Conservation (phyloP, 139 green algal species). For the Nannochloris sp. region DNA sequence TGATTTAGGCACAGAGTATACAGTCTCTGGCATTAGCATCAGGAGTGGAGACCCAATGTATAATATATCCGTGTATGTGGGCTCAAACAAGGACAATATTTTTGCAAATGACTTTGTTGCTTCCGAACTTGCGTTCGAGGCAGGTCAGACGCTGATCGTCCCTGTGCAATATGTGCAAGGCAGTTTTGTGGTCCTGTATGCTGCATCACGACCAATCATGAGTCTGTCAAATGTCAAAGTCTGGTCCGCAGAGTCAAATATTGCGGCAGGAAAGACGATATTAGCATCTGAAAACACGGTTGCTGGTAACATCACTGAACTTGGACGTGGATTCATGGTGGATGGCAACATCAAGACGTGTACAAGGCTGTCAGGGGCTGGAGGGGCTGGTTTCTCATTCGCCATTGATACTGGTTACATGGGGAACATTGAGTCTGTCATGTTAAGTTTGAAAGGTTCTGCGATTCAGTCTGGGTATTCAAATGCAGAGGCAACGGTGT, state of each 20-base stretch:
- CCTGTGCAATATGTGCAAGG: background rate
- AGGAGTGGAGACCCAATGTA: slow-evolving; percentile 9
- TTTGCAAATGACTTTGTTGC: slow-evolving; percentile 12
- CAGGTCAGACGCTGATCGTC: slow-evolving; percentile 10
- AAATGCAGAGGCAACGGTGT: background rate
- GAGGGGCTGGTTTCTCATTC: background rate
- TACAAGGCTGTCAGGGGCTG: background rate
- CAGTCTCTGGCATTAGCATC: slow-evolving; percentile 9
- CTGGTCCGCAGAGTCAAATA: slow-evolving; percentile 19
- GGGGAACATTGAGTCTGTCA: background rate
- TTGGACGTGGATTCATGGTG: background rate
- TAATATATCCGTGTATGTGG: slow-evolving; percentile 17
- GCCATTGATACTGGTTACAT: background rate
- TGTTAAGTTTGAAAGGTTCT: background rate
- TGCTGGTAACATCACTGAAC: background rate
- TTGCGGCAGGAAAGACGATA: slow-evolving; percentile 12
- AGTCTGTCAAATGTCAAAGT: slow-evolving; percentile 20
- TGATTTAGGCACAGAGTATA: slow-evolving; percentile 2
- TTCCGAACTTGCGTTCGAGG: slow-evolving; percentile 2
- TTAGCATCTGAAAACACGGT: background rate
- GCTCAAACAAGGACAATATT: slow-evolving; percentile 8
- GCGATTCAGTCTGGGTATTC: background rate
- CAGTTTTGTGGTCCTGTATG: slow-evolving; percentile 21
- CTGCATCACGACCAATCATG: background rate
- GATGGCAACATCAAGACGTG: background rate